Evolutionary conservation across 2,329 filamentous ascomycete species (phyloP).

Genomic region (Botrytis pseudocinerea): DNA sequence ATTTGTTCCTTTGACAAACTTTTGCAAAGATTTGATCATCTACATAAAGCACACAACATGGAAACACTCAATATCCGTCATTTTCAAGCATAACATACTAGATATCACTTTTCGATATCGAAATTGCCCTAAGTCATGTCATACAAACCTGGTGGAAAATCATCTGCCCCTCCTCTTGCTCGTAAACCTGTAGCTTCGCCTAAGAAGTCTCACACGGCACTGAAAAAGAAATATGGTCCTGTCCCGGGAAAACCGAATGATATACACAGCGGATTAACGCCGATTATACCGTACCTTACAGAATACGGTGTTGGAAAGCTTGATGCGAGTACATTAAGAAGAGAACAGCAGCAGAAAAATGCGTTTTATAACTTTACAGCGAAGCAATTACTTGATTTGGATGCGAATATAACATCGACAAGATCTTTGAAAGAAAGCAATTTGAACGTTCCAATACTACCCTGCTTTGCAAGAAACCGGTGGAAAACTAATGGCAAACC

Average conservation of each 20-base stretch:
- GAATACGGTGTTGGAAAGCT: background rate
- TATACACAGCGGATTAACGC: slow-evolving; percentile 11
- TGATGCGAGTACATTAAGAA: background rate
- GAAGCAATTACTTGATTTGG: slow-evolving; percentile 14
- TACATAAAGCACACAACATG: background rate
- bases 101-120: background rate
- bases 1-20: background rate
- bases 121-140: background rate
- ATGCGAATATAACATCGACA: slow-evolving; percentile 8
- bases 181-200: background rate
- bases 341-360: background rate
- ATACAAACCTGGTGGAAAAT: background rate
- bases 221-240: slow-evolving; percentile 3
- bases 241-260: background rate
- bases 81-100: background rate
- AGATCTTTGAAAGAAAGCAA: background rate
- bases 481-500: background rate
- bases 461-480: background rate
- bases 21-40: background rate
- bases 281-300: background rate
- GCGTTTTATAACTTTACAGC: background rate
- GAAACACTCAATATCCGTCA: background rate
- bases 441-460: slow-evolving; percentile 1
- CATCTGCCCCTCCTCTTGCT: background rate
- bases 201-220: background rate